These are phyloP conservation scores for Collybiopsis luxurians DNA, from an alignment of 768 basidiomycete genomes.

Conservation along the genomic window DNA sequence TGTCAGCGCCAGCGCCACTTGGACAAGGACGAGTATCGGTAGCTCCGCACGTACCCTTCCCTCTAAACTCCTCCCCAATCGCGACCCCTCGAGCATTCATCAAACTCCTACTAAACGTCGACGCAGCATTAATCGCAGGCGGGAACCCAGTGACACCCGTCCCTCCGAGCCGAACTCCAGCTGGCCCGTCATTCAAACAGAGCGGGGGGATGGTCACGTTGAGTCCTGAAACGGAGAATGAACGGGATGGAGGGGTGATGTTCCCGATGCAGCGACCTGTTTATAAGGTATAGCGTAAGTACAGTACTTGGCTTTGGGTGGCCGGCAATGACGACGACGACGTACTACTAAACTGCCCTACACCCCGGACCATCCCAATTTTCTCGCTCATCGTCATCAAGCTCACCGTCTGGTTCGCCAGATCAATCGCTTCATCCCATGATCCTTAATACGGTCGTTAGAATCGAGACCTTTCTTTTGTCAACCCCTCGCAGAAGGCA, in stretches of 20 bases:
- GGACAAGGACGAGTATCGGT: neutral
- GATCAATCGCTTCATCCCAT: conserved; percentile 41
- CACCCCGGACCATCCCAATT: conserved; percentile 42
- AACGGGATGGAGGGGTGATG: conserved; percentile 33
- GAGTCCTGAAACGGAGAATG: conserved; percentile 5
- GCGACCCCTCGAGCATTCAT: conserved; percentile 63
- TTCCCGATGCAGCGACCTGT: conserved; percentile 48
- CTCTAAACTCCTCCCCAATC: conserved; percentile 65
- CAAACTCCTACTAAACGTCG: conserved; percentile 56
- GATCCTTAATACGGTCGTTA: conserved; percentile 30
- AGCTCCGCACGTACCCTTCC: conserved; percentile 59
- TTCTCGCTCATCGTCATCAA: conserved; percentile 46
- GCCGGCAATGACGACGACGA: no score
- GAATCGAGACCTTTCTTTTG: no score
- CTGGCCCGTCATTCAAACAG: conserved; percentile 49
- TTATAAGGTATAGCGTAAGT: no score
- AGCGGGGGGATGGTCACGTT: conserved; percentile 35
- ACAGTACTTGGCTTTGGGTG: no score
- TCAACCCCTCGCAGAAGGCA: neutral
- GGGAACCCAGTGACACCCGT: conserved; percentile 50
- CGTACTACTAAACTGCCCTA: conserved; percentile 38
- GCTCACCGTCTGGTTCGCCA: conserved; percentile 32
- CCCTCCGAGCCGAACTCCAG: conserved; percentile 31
- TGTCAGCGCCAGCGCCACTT: conserved; percentile 13
- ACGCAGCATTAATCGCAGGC: conserved; percentile 52